Evolutionary conservation across 495 filamentous ascomycete species (phyloP).

Genomic region (Trichodelitschia bisporula): DNA sequence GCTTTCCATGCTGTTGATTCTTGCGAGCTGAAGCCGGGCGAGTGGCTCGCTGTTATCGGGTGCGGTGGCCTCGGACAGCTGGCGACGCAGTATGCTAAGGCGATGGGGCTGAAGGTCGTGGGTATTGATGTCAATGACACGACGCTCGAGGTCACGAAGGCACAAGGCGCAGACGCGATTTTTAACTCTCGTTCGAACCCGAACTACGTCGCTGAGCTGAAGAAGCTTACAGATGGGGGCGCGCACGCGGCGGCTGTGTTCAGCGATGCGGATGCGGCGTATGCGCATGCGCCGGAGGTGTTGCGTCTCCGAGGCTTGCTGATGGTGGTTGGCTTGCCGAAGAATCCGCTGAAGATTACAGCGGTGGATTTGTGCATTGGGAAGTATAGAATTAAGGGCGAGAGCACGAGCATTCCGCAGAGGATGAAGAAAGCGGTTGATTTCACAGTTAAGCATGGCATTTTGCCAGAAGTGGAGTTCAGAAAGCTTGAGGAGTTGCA

Average conservation of each 20-base stretch:
- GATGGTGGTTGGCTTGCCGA: conserved; percentile 19
- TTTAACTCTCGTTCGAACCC: conserved; percentile 16
- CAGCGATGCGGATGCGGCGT: conserved; percentile 15
- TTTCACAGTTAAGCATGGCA: conserved; percentile 17
- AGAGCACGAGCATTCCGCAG: conserved; percentile 16
- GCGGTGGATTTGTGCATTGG: conserved; percentile 11
- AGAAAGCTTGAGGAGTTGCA: conserved; percentile 15
- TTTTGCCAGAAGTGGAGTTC: conserved; percentile 15
- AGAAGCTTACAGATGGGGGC: conserved; percentile 14
- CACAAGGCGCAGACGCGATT: conserved; percentile 12
- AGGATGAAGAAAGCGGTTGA: conserved; percentile 16
- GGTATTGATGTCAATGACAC: conserved; percentile 10
- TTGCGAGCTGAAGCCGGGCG: conserved; percentile 3
- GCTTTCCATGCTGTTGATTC: too few relatives aligned
- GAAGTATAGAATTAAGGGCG: conserved; percentile 12
- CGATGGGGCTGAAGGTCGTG: conserved; percentile 7
- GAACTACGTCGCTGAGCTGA: conserved; percentile 13
- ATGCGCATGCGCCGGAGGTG: conserved; percentile 7
- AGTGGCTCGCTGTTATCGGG: conserved; percentile 6
- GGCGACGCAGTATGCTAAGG: conserved; percentile 6
- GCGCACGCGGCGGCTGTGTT: conserved; percentile 16
- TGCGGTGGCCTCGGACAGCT: conserved; percentile 8
- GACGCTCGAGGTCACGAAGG: conserved; percentile 11
- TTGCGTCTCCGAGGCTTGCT: conserved; percentile 13
- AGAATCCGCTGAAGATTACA: conserved; percentile 12